Evolutionary conservation across 2,329 filamentous ascomycete genomes (phyloP), one percentile per base, ranked within the genome.

Genomic region (Diplodia intermedia): DNA sequence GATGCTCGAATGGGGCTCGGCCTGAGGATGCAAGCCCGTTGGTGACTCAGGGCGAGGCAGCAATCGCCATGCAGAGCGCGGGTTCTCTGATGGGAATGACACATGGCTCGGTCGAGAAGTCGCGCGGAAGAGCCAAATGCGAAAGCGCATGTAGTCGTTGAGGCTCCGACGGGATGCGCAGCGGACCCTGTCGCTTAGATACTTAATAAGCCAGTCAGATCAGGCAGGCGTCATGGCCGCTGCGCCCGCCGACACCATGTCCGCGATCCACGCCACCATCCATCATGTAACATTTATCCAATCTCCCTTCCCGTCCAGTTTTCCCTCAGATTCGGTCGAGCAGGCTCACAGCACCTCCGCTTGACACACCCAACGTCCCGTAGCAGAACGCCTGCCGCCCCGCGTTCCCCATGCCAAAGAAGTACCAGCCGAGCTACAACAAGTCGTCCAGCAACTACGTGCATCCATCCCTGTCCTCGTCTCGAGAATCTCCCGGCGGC

Each of bases 331-430:
- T n/a, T 31, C 54, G 23, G 56, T 62, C 40, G 40, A 20, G 26
- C 57, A 62, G 43, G 60, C 18, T 31, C 33, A 6, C 20, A 18
- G 47, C 31, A 52, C 29, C 31, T 38, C 23, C 47, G 40, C 47
- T 63, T 23, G 57, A 38, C 36, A 26, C 33, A 29, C 12, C 12
- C 33, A 53, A 15, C 54, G 20, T 38, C 15, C 15, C 53, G 36
- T 31, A 29, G 31, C 18, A 20, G 23, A 29, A n/a, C 43, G 23
- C 65, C 40, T 53, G 54, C 23, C 8, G 29, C 56, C 23, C 29
- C 55, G 20, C 56, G 47, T 67, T 56, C 31, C 66, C 40, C 71
- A 84, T 84, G 82, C 82, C 82, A 72, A 84, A 83, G 77, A 83
- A 83, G 74, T 79, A 81, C 69, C 75, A 76, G 18, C 79, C 77